These are phyloP conservation scores for Oehlia diaphana DNA, from an alignment of 192 early-diverging fungal species.

Conservation along the genomic window DNA sequence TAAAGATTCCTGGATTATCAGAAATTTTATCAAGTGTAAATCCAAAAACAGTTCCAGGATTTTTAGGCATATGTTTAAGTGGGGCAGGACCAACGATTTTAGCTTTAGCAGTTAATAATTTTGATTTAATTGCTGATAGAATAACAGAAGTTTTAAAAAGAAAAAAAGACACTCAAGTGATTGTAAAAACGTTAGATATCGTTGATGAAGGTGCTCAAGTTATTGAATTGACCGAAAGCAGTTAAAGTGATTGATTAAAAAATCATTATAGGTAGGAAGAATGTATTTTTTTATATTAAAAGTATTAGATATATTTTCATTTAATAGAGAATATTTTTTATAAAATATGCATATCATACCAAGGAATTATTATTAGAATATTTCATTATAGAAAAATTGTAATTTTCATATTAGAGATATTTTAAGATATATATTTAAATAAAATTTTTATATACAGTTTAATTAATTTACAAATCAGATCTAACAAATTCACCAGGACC, in stretches of 20 bases:
- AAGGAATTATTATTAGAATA: too few species aligned
- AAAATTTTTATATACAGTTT: not conserved
- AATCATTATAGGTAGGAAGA: too few species aligned
- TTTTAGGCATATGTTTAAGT: constrained; percentile 90
- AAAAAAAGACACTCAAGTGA: constrained; percentile 50
- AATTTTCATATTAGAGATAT: too few species aligned
- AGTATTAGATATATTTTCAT: too few species aligned
- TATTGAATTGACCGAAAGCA: not conserved
- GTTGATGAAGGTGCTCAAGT: constrained; percentile 52
- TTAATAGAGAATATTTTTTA: too few species aligned
- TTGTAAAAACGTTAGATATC: constrained; percentile 65
- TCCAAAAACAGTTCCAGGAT: constrained; percentile 73
- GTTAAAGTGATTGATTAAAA: too few species aligned
- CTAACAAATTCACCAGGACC: constrained; percentile 92
- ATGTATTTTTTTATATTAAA: too few species aligned
- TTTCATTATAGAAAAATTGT: too few species aligned
- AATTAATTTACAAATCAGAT: constrained; percentile 61
- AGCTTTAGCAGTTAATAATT: constrained; percentile 80
- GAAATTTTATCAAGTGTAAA: constrained; percentile 78
- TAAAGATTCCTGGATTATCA: constrained; percentile 81
- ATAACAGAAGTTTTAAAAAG: constrained; percentile 62
- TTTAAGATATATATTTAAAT: not conserved
- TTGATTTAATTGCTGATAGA: constrained; percentile 77
- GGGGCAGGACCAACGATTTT: constrained; percentile 98
- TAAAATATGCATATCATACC: too few species aligned